These are phyloP conservation scores for Mycena belliarum DNA, from an alignment of 768 basidiomycete genomes.

Conservation along the genomic window DNA sequence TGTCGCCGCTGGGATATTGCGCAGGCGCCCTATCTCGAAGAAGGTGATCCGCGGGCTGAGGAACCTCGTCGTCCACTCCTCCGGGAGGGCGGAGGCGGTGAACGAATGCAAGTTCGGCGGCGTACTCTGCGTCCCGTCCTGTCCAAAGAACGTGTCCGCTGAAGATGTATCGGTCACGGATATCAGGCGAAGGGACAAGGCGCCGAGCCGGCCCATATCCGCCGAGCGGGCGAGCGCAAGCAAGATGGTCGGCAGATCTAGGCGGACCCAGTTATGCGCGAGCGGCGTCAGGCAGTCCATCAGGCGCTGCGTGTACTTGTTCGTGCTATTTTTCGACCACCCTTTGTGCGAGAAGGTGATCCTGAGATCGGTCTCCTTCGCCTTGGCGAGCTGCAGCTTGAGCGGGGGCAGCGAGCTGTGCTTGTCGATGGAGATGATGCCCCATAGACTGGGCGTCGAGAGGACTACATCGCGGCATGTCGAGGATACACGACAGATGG, in stretches of 20 bases:
- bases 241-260: slow-evolving; percentile 23
- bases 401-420: slow-evolving; percentile 11
- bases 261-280: slow-evolving; percentile 31
- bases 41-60: slow-evolving; percentile 29
- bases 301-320: neutral
- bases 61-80: slow-evolving; percentile 25
- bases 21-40: slow-evolving; percentile 20
- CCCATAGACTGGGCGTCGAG: slow-evolving; percentile 35
- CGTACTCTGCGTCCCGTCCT: neutral
- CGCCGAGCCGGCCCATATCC: slow-evolving; percentile 23
- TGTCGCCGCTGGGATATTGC: slow-evolving; percentile 1
- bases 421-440: slow-evolving; percentile 27
- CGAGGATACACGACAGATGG: slow-evolving; percentile 29
- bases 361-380: slow-evolving; percentile 31
- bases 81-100: slow-evolving; percentile 13
- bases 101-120: slow-evolving; percentile 26
- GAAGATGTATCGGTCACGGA: neutral
- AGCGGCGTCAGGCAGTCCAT: slow-evolving; percentile 19
- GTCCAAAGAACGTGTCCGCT: slow-evolving; percentile 19
- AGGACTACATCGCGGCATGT: slow-evolving; percentile 29
- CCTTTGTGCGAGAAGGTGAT: slow-evolving; percentile 19
- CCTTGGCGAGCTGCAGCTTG: slow-evolving; percentile 26
- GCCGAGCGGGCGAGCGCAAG: slow-evolving; percentile 24
- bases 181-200: slow-evolving; percentile 19
- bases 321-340: neutral